phyloP scores from a whole-genome alignment of 2,329 filamentous ascomycete genomes.

The Fusarium scirpi region DNA sequence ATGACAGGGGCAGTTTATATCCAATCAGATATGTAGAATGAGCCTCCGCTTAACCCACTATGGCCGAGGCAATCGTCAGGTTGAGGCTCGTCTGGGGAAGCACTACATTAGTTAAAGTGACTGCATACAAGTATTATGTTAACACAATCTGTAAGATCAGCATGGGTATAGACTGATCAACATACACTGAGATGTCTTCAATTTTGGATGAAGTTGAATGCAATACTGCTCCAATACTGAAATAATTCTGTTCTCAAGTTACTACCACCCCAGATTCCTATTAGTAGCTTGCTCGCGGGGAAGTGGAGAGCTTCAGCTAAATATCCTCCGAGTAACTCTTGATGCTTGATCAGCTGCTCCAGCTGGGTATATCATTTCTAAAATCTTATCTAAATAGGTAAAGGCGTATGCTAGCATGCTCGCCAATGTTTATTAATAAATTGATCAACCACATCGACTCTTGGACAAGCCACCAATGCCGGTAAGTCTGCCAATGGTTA shows the following conservation, averaged over 20 bases:
- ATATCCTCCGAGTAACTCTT: not conserved
- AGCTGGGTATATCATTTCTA: no score
- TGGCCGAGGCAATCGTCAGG: constrained; percentile 32
- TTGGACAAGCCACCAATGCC: not conserved
- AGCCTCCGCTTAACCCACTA: constrained; percentile 10
- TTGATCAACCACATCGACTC: not conserved
- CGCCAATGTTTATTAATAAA: not conserved
- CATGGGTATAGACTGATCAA: not conserved
- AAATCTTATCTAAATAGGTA: no score
- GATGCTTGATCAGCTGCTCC: not conserved
- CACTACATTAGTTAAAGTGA: not conserved
- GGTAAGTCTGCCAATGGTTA: not conserved
- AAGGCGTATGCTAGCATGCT: not conserved
- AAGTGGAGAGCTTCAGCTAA: constrained; percentile 29
- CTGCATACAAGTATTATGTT: not conserved
- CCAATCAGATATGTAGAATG: constrained; percentile 10
- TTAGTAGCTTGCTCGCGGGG: constrained; percentile 9
- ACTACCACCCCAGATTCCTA: constrained; percentile 12
- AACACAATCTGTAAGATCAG: not conserved
- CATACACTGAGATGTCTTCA: not conserved
- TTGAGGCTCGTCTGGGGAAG: constrained; percentile 35
- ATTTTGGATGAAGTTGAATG: not conserved
- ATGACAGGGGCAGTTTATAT: not conserved
- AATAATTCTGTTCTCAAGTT: not conserved
- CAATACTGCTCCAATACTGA: not conserved